phyloP scores from a whole-genome alignment of 2,329 filamentous ascomycete species.

The Drechslerella coelobrocha region DNA sequence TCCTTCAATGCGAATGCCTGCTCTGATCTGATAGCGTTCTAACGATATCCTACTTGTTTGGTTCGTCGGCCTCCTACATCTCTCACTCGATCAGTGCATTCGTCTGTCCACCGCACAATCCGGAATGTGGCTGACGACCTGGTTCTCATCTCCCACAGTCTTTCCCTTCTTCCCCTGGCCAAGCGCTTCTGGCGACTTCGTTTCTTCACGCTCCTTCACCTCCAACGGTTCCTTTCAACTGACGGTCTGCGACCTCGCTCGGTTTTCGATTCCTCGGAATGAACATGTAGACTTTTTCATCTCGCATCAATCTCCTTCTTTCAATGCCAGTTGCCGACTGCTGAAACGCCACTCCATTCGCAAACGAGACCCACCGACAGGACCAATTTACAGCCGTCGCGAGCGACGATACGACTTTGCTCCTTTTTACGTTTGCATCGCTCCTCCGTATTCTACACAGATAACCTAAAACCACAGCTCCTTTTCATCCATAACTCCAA shows the following conservation, averaged over 20 bases:
- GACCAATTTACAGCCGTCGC: slow-evolving; percentile 2
- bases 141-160: slow-evolving; percentile 42
- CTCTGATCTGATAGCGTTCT: slow-evolving; percentile 30
- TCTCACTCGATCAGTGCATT: slow-evolving; percentile 16
- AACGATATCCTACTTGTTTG: slow-evolving; percentile 49
- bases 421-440: neutral
- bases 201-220: slow-evolving; percentile 43
- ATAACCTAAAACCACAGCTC: neutral
- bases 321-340: slow-evolving; percentile 18
- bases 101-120: slow-evolving; percentile 39
- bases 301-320: slow-evolving; percentile 6
- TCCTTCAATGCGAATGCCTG: slow-evolving; percentile 4
- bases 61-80: slow-evolving; percentile 44
- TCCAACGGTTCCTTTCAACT: slow-evolving; percentile 47
- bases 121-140: slow-evolving; percentile 51
- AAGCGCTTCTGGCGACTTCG: slow-evolving; percentile 32
- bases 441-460: neutral
- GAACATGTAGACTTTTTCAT: slow-evolving; percentile 35
- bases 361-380: neutral
- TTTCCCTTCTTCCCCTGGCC: slow-evolving; percentile 40
- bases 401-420: slow-evolving; percentile 10
- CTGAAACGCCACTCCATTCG: slow-evolving; percentile 17
- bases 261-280: slow-evolving; percentile 44
- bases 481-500: slow-evolving; percentile 3
- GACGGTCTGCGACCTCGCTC: slow-evolving; percentile 47